phyloP scores from a whole-genome alignment of 176 grass and related monocot species.

The Leersia perrieri region DNA sequence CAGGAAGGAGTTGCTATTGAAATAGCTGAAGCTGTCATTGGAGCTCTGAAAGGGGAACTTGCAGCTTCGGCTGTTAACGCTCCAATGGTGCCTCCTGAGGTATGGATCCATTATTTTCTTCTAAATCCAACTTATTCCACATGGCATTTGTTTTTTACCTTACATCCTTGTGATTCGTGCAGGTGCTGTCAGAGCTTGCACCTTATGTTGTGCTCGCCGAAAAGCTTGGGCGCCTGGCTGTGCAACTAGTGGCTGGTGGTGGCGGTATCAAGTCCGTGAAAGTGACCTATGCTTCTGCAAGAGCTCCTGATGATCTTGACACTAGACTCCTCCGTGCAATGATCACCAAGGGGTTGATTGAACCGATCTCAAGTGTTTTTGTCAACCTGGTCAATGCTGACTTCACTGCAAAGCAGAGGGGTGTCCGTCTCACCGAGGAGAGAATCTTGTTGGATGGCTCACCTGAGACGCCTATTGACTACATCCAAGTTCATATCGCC shows the following conservation, averaged over 20 bases:
- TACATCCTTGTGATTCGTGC: constrained; percentile 1
- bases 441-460: constrained; percentile 67
- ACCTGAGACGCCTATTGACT: constrained; percentile 69
- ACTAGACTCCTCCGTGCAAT: constrained; percentile 85
- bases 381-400: constrained; percentile 90
- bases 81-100: constrained; percentile 89
- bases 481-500: constrained; percentile 74
- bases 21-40: constrained; percentile 94
- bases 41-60: constrained; percentile 89
- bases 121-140: background rate
- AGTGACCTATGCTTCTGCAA: constrained; percentile 71
- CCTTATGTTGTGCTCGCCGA: constrained; percentile 77
- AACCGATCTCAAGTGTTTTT: constrained; percentile 78
- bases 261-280: constrained; percentile 91
- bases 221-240: constrained; percentile 78
- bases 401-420: constrained; percentile 80
- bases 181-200: constrained; percentile 87
- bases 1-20: constrained; percentile 95
- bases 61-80: constrained; percentile 86
- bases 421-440: constrained; percentile 70
- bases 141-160: background rate
- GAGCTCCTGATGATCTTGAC: constrained; percentile 80
- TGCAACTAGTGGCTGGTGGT: constrained; percentile 81
- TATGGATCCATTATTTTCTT: constrained; percentile 16
- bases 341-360: constrained; percentile 91